Evolutionary conservation across 768 basidiomycete species (phyloP), one percentile per base, ranked within the genome.

Genomic region (Lactarius trivialis): DNA sequence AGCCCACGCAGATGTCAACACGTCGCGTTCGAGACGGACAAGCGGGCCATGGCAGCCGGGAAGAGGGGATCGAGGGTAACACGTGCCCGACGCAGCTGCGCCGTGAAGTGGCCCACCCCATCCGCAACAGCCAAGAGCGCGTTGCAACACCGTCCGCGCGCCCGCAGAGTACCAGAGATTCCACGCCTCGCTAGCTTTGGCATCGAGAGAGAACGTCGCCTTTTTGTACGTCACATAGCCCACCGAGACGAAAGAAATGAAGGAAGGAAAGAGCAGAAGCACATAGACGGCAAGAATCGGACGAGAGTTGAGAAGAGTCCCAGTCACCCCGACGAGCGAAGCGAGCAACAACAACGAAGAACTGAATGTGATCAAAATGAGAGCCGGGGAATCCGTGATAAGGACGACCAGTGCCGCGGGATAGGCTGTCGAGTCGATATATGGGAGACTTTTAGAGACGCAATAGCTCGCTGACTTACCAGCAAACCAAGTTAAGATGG

Each of bases 171-270:
- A 84, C 69, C 80, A 81, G 60, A 82, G 77, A 64, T 81, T 84
- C 88, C 88, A 90, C 14, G 83, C 78, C 61, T 84, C 75, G 69
- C 85, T 83, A 49, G 88, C 76, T 72, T 88, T 89, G 65, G 81
- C 76, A 64, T 85, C 85, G 60, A 90, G 78, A 36, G 84, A 74
- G 69, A 85, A 82, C 0, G 80, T 74, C 53, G 76, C 75, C 37
- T 85, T 81, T 66, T 84, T 83, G 73, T 88, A 89, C 21, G 81
- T 74, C n/a, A 77, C 75, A 69, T 88, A 88, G 33, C 85, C 86
- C 60, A 88, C 76, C 6, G 81, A 77, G 64, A 84, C 77, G 57
- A 88, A 69, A 4, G 82, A 78, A 32, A 81, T 69, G 60, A 88
- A 73, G 1, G 78, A 78, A 2, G 86, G 85, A 83, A 85, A 88